Percentiles rank a stretch among this genome's conserved stretches.
Evolutionary conservation across 805 yeast genomes (phyloP).

Genomic region (Debaryomyces tyrocola): DNA sequence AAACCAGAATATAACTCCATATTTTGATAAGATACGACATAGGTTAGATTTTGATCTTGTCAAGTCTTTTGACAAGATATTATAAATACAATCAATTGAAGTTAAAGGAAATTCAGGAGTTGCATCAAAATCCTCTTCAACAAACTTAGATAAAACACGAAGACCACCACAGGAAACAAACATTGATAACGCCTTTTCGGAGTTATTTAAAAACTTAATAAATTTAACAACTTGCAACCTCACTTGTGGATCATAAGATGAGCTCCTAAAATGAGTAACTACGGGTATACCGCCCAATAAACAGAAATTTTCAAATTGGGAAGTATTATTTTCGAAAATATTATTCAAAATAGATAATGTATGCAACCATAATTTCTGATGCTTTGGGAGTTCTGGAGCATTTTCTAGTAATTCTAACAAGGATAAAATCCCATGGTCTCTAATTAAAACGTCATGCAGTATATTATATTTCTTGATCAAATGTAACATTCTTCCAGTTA

Average conservation of each 20-base stretch:
- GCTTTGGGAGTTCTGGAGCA: constrained; percentile 31
- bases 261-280: constrained; percentile 36
- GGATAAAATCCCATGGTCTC: constrained; percentile 43
- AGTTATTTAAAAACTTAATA: constrained; percentile 29
- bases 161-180: constrained; percentile 50
- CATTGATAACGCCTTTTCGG: constrained; percentile 36
- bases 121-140: constrained; percentile 45
- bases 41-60: constrained; percentile 42
- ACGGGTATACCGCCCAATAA: constrained; percentile 45
- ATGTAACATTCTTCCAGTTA: constrained; percentile 39
- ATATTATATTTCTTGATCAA: constrained; percentile 38
- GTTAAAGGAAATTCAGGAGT: constrained; percentile 38
- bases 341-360: constrained; percentile 33
- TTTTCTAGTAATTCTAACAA: constrained; percentile 39
- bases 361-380: constrained; percentile 37
- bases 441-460: constrained; percentile 39
- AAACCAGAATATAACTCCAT: constrained; percentile 45
- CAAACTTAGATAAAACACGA: constrained; percentile 41
- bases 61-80: constrained; percentile 33
- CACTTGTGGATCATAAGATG: constrained; percentile 28
- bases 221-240: constrained; percentile 39
- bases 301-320: constrained; percentile 41
- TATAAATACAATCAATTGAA: constrained; percentile 36
- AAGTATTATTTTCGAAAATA: constrained; percentile 27
- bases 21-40: constrained; percentile 41